Percentiles rank a stretch among this genome's conserved stretches.
Conservation (phyloP, 805 yeast genomes). For the Candida odintsovae region DNA sequence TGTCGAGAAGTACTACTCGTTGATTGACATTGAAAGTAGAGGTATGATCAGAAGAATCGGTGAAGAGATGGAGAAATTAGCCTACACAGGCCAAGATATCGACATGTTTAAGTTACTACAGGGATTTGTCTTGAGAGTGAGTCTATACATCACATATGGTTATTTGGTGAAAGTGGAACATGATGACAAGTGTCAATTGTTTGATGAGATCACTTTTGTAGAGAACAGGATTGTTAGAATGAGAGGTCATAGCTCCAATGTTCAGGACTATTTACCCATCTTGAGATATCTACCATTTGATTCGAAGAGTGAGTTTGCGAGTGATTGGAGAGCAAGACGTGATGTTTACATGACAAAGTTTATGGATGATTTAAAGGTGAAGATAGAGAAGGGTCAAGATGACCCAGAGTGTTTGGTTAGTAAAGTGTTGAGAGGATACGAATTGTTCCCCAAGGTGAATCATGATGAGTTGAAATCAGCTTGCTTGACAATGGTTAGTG, state of each 20-base stretch:
- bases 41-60: conserved; percentile 20
- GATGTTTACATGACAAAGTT: conserved; percentile 43
- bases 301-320: conserved; percentile 20
- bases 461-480: conserved; percentile 46
- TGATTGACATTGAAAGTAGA: conserved; percentile 37
- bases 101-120: conserved; percentile 39
- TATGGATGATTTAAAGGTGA: conserved; percentile 21
- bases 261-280: conserved; percentile 48
- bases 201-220: conserved; percentile 47
- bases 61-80: conserved; percentile 8
- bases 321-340: conserved; percentile 36
- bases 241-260: conserved; percentile 52
- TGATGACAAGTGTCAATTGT: conserved; percentile 29
- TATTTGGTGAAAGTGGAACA: conserved; percentile 37
- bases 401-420: conserved; percentile 31
- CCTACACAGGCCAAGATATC: conserved; percentile 26
- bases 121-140: conserved; percentile 44
- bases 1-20: conserved; percentile 25
- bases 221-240: conserved; percentile 52
- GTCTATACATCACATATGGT: conserved; percentile 50
- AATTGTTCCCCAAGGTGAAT: conserved; percentile 21
- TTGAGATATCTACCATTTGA: conserved; percentile 29
- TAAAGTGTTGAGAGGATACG: conserved; percentile 12
- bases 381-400: conserved; percentile 23
- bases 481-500: conserved; percentile 73